Evolutionary conservation across 306 rosid genomes (phyloP).

Genomic region (Trichosanthes truncata): DNA sequence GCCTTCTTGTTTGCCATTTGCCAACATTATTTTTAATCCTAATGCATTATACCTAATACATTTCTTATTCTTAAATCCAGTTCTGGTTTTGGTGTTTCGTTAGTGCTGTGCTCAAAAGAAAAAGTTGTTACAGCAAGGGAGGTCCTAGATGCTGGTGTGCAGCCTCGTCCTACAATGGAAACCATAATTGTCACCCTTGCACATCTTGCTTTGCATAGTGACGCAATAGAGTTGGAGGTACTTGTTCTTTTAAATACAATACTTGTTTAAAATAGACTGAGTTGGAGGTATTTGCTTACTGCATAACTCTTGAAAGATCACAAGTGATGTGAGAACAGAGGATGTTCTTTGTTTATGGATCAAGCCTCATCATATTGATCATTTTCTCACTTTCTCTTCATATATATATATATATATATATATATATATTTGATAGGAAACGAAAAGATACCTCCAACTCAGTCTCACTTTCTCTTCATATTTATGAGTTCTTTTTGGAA

Average conservation of each 20-base stretch:
- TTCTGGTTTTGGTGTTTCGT: slow-evolving; percentile 62
- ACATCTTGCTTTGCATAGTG: slow-evolving; percentile 85
- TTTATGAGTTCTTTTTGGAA: neutral
- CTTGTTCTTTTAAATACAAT: neutral
- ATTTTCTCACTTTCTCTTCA: neutral
- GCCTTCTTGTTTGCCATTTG: neutral
- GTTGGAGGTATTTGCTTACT: neutral
- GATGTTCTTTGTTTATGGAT: neutral
- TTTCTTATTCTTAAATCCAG: slow-evolving; percentile 21
- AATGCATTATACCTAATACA: neutral
- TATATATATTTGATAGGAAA: no score
- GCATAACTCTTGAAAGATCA: neutral
- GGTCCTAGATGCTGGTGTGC: slow-evolving; percentile 69
- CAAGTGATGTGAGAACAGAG: neutral
- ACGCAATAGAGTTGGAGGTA: slow-evolving; percentile 76
- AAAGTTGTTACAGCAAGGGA: slow-evolving; percentile 57
- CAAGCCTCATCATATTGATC: neutral
- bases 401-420: no score
- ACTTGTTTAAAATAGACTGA: neutral
- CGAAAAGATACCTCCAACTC: no score
- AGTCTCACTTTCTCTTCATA: neutral
- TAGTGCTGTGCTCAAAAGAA: slow-evolving; percentile 55
- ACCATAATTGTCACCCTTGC: slow-evolving; percentile 70
- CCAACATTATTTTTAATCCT: neutral
- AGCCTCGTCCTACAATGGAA: slow-evolving; percentile 58